phyloP scores from a whole-genome alignment of 306 rosid species.

The Cajanus cajan region DNA sequence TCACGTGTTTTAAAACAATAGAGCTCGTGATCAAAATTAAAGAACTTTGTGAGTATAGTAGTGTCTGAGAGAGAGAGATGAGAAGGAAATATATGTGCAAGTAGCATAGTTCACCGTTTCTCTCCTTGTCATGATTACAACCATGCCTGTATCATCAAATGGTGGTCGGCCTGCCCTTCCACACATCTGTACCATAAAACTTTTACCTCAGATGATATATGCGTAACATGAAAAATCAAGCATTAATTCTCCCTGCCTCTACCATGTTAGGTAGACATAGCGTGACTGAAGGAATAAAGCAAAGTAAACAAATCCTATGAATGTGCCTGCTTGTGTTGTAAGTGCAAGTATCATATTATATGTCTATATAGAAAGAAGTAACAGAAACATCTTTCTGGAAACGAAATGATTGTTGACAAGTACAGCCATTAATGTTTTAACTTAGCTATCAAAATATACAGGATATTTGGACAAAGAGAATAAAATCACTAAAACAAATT shows the following conservation, averaged over 20 bases:
- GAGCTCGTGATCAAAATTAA: slow-evolving; percentile 16
- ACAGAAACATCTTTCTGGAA: slow-evolving; percentile 6
- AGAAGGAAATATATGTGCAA: slow-evolving; percentile 18
- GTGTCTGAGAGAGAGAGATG: not conserved
- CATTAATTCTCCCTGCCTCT: not conserved
- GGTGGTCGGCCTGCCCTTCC: slow-evolving; percentile 99
- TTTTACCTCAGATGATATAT: slow-evolving; percentile 5
- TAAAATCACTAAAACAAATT: not conserved
- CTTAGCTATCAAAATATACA: not conserved
- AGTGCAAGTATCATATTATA: not conserved
- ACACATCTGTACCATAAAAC: slow-evolving; percentile 62
- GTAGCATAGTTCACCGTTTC: slow-evolving; percentile 65
- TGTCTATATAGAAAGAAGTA: not conserved
- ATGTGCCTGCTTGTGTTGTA: not conserved
- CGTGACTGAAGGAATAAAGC: not conserved
- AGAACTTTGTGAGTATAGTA: not conserved
- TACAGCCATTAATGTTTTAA: not conserved
- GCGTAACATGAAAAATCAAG: not conserved
- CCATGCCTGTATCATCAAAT: slow-evolving; percentile 96
- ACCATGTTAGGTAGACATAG: not conserved
- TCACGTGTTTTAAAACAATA: not conserved
- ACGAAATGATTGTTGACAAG: not conserved
- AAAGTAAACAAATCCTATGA: not conserved
- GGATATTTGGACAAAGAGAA: slow-evolving; percentile 19
- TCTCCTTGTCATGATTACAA: slow-evolving; percentile 95